These are phyloP conservation scores for Venturia carpophila DNA, from an alignment of 2,329 filamentous ascomycete genomes.

Conservation along the genomic window DNA sequence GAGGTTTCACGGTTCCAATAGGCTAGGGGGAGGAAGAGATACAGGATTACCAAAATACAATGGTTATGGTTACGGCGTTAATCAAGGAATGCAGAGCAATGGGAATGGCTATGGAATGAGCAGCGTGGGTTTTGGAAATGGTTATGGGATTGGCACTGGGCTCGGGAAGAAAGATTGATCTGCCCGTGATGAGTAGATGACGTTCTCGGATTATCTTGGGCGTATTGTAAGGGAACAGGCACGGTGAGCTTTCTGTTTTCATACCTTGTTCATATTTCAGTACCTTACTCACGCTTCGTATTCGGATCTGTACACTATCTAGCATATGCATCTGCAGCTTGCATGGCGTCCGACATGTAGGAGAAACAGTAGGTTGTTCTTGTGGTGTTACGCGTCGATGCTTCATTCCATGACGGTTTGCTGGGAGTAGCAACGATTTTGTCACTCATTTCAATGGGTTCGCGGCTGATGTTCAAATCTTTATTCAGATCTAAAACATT, in stretches of 20 bases:
- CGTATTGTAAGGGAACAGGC: not conserved
- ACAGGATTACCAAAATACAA: constrained; percentile 32
- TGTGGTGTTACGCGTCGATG: too few species aligned
- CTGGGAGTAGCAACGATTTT: too few species aligned
- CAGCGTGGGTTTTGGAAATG: constrained; percentile 18
- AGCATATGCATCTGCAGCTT: not conserved
- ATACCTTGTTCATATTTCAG: not conserved
- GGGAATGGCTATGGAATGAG: constrained; percentile 26
- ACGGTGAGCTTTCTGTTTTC: not conserved
- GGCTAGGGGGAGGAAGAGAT: constrained; percentile 30
- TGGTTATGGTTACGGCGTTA: constrained; percentile 26
- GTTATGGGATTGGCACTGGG: constrained; percentile 39
- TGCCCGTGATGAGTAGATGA: not conserved
- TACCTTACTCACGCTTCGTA: not conserved
- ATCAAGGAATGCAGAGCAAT: constrained; percentile 23
- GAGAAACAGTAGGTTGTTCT: not conserved
- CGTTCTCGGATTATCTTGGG: not conserved
- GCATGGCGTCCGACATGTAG: not conserved
- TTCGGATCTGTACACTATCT: constrained; percentile 3
- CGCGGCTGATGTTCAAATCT: too few species aligned
- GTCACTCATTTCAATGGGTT: too few species aligned
- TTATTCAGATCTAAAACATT: too few species aligned
- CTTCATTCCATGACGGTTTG: too few species aligned
- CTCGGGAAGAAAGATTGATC: constrained; percentile 36
- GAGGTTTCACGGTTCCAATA: constrained; percentile 51